phyloP scores from a whole-genome alignment of 345 rosid species.

The Syzygium aqueum region DNA sequence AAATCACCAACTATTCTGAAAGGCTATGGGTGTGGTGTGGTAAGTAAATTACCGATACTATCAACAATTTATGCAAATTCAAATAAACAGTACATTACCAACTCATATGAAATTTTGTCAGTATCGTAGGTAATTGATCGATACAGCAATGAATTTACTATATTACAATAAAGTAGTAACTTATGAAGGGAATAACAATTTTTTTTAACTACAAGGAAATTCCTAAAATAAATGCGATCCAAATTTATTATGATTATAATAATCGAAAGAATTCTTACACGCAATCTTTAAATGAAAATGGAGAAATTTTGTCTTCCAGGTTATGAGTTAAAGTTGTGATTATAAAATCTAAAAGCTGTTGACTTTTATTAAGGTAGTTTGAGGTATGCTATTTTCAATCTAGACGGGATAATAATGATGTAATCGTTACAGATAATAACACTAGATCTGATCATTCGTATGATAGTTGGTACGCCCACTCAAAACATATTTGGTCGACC shows the following conservation, averaged over 20 bases:
- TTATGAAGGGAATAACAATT: neutral
- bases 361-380: neutral
- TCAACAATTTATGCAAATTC: no score
- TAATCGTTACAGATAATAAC: fast-evolving
- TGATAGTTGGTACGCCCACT: fast-evolving
- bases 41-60: neutral
- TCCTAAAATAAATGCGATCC: neutral
- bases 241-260: neutral
- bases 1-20: fast-evolving
- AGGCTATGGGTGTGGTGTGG: neutral
- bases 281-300: neutral
- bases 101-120: neutral
- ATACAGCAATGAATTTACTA: neutral
- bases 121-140: neutral
- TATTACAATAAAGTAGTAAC: neutral
- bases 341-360: neutral
- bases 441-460: neutral
- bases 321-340: neutral
- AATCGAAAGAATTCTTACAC: neutral
- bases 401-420: neutral
- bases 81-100: neutral
- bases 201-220: neutral
- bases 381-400: neutral
- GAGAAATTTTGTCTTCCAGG: neutral
- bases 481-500: neutral